Conservation (phyloP, 345 rosid species). For the Acer campestre region DNA sequence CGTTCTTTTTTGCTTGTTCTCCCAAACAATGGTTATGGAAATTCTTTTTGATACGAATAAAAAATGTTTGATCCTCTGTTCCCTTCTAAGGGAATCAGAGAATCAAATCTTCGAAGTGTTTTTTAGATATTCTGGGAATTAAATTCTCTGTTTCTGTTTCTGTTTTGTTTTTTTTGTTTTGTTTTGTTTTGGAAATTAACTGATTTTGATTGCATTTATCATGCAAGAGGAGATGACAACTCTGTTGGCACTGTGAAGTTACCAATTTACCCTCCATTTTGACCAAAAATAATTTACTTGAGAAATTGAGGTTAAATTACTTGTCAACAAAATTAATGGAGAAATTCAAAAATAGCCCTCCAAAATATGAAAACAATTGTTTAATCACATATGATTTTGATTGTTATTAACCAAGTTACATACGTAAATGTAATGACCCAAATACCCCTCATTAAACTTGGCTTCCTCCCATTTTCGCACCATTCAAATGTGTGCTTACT, state of each 20-base stretch:
- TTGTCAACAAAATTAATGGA: no score
- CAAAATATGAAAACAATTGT: no score
- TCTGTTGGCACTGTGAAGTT: background rate
- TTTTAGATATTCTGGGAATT: slow-evolving; percentile 1
- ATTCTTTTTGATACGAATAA: background rate
- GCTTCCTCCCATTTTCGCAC: no score
- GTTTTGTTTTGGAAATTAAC: background rate
- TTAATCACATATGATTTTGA: no score
- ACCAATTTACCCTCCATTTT: slow-evolving; percentile 13
- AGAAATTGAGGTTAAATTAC: no score
- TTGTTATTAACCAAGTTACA: no score
- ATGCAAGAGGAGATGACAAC: background rate
- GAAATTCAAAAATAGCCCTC: no score
- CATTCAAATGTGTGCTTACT: no score
- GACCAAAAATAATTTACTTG: no score
- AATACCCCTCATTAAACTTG: no score
- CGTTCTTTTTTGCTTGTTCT: background rate
- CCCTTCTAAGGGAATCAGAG: slow-evolving; percentile 72
- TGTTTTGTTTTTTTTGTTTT: background rate
- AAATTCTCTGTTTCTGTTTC: background rate
- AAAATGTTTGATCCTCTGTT: slow-evolving; percentile 60
- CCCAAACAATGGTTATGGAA: background rate
- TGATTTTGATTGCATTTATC: background rate
- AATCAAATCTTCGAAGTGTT: slow-evolving; percentile 33
- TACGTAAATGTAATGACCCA: no score